Evolutionary conservation across 2,329 filamentous ascomycete species (phyloP).

Genomic region (Pyricularia sp.): DNA sequence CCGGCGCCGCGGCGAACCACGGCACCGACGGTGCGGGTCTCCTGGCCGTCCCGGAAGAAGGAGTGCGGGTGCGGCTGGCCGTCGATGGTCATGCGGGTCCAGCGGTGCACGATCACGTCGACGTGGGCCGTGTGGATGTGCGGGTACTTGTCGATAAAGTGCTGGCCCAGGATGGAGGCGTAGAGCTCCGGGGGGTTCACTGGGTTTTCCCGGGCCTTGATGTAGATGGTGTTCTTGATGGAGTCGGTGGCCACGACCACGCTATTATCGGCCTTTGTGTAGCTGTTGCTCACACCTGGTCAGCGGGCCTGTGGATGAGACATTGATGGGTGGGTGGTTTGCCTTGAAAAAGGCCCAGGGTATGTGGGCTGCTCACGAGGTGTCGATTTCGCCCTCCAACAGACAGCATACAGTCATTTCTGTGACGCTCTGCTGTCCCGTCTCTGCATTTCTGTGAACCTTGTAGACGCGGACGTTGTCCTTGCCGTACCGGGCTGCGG

Average conservation of each 20-base stretch:
- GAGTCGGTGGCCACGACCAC: slow-evolving; percentile 93
- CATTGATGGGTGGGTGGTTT: slow-evolving; percentile 3
- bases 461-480: slow-evolving; percentile 99
- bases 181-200: slow-evolving; percentile 90
- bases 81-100: slow-evolving; percentile 78
- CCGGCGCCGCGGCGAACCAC: slow-evolving; percentile 53
- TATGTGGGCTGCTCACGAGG: slow-evolving; percentile 40
- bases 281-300: slow-evolving; percentile 37
- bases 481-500: slow-evolving; percentile 71
- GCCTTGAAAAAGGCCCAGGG: background rate
- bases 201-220: slow-evolving; percentile 86
- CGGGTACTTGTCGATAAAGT: slow-evolving; percentile 77
- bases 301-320: slow-evolving; percentile 5
- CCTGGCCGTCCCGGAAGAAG: slow-evolving; percentile 79
- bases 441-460: slow-evolving; percentile 65
- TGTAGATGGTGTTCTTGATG: slow-evolving; percentile 95
- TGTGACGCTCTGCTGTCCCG: slow-evolving; percentile 69
- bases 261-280: slow-evolving; percentile 87
- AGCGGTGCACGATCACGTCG: slow-evolving; percentile 72
- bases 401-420: slow-evolving; percentile 94
- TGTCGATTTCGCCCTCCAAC: slow-evolving; percentile 84
- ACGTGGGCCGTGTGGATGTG: slow-evolving; percentile 82
- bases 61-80: slow-evolving; percentile 90
- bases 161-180: slow-evolving; percentile 67
- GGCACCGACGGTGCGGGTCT: slow-evolving; percentile 74